phyloP scores from a whole-genome alignment of 768 basidiomycete genomes.

The Hericium rajendrae region DNA sequence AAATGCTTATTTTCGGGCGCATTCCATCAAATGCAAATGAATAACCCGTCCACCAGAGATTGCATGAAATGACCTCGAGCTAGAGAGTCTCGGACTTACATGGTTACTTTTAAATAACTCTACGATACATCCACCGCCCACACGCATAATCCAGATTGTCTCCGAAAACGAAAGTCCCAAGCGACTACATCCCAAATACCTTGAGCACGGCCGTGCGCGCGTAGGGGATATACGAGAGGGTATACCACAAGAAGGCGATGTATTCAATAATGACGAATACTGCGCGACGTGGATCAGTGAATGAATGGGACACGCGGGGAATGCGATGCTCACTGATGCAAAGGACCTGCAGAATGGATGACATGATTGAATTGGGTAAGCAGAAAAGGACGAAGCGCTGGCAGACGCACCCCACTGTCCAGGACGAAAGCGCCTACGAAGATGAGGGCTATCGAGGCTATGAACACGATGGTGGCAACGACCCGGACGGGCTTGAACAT shows the following conservation, averaged over 20 bases:
- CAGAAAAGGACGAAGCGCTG: not conserved
- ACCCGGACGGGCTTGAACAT: constrained; percentile 95
- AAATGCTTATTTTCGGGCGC: no score
- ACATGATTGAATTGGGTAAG: not conserved
- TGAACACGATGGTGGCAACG: constrained; percentile 67
- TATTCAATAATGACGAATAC: constrained; percentile 90
- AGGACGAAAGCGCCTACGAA: constrained; percentile 83
- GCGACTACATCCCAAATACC: constrained; percentile 37
- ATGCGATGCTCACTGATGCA: constrained; percentile 46
- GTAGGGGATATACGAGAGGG: constrained; percentile 84
- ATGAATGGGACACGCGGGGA: not conserved
- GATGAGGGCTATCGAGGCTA: constrained; percentile 72
- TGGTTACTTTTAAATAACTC: no score
- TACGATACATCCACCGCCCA: no score
- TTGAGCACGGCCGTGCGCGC: constrained; percentile 68
- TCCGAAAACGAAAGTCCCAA: not conserved
- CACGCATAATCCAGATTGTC: no score
- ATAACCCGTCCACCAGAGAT: no score
- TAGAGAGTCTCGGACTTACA: no score
- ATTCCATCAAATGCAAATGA: no score
- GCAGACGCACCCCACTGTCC: constrained; percentile 44
- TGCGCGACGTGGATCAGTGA: constrained; percentile 16
- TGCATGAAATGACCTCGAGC: no score
- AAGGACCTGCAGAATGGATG: constrained; percentile 36
- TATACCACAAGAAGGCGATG: constrained; percentile 87